These are phyloP conservation scores for Nothophoma quercina DNA, from an alignment of 2,329 filamentous ascomycete genomes.

Conservation along the genomic window DNA sequence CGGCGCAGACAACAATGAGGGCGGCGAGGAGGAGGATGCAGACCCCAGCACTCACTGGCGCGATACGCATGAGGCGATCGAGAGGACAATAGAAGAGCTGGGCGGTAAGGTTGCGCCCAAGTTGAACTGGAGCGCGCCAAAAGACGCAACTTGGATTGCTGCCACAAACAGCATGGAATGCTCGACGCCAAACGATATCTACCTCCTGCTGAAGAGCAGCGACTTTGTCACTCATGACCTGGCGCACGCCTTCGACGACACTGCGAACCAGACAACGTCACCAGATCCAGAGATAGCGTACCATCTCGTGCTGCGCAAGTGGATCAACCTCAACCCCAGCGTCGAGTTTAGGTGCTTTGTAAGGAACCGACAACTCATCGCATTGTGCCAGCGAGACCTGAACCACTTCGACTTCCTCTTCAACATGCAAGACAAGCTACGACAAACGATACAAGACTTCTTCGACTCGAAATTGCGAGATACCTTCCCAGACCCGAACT, in stretches of 20 bases:
- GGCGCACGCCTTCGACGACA: slow-evolving; percentile 89
- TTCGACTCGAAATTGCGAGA: slow-evolving; percentile 77
- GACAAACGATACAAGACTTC: slow-evolving; percentile 75
- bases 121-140: slow-evolving; percentile 96
- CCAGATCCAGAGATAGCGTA: slow-evolving; percentile 67
- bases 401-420: slow-evolving; percentile 89
- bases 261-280: slow-evolving; percentile 42
- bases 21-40: slow-evolving; percentile 56
- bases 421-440: slow-evolving; percentile 70
- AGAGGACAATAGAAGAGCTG: slow-evolving; percentile 77
- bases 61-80: slow-evolving; percentile 79
- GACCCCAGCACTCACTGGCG: slow-evolving; percentile 70
- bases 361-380: slow-evolving; percentile 79
- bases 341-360: slow-evolving; percentile 98
- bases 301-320: slow-evolving; percentile 84
- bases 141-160: slow-evolving; percentile 93
- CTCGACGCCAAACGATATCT: slow-evolving; percentile 86
- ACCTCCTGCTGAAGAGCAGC: slow-evolving; percentile 90
- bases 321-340: slow-evolving; percentile 85
- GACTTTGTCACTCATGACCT: slow-evolving; percentile 95
- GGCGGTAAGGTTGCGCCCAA: slow-evolving; percentile 90
- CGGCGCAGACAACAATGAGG: slow-evolving; percentile 53
- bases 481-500: slow-evolving; percentile 83
- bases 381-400: slow-evolving; percentile 85
- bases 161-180: slow-evolving; percentile 92